A percentile compares a stretch with the other conserved stretches of the same genome.
These are phyloP conservation scores for Pythium dissimile DNA, from an alignment of 352 stramenopile genomes.

Conservation along the genomic window DNA sequence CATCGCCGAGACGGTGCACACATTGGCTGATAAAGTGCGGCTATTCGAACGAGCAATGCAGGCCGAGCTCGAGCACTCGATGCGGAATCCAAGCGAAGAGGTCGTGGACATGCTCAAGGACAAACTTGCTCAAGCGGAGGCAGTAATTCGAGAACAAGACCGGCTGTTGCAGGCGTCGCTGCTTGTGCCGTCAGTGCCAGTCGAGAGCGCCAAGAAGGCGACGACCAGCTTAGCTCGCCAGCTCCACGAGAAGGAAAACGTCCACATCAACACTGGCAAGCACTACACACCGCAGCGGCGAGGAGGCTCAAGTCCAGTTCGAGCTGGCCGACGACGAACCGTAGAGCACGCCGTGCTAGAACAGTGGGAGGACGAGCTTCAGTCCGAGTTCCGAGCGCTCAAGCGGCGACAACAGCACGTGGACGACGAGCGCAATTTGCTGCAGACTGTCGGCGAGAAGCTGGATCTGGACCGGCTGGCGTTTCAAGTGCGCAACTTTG, in stretches of 20 bases:
- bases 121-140: slow-evolving; percentile 63
- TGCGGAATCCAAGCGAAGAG: slow-evolving; percentile 17
- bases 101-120: slow-evolving; percentile 38
- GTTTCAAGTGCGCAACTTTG: slow-evolving; percentile 20
- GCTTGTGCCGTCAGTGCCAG: background rate
- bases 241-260: slow-evolving; percentile 20
- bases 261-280: slow-evolving; percentile 22
- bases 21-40: slow-evolving; percentile 41
- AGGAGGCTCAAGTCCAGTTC: background rate
- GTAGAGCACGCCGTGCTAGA: slow-evolving; percentile 19
- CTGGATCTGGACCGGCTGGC: slow-evolving; percentile 18
- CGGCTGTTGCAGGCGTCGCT: slow-evolving; percentile 67
- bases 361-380: slow-evolving; percentile 18
- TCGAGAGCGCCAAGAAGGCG: background rate
- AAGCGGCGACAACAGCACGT: slow-evolving; percentile 15
- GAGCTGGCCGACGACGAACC: background rate
- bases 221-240: background rate
- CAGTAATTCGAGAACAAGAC: slow-evolving; percentile 66
- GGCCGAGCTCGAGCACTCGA: slow-evolving; percentile 37
- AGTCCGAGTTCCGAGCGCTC: slow-evolving; percentile 14
- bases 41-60: slow-evolving; percentile 60
- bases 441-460: slow-evolving; percentile 10
- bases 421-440: slow-evolving; percentile 8
- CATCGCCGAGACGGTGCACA: slow-evolving; percentile 48
- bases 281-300: background rate